phyloP scores from a whole-genome alignment of 2,329 filamentous ascomycete genomes.

The Alternaria infectoria region DNA sequence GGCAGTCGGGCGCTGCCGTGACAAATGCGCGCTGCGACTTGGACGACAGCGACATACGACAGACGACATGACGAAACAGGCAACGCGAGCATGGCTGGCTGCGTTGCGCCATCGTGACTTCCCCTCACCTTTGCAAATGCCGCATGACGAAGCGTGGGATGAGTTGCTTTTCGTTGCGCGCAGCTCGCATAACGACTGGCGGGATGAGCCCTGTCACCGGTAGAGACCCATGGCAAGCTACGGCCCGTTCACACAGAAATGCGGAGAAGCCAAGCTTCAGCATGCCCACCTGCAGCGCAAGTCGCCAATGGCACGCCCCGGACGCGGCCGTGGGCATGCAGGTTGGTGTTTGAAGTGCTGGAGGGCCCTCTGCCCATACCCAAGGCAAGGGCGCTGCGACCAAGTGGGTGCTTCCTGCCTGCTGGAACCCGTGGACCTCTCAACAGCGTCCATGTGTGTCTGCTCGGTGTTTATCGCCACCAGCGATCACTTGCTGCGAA shows the following conservation, averaged over 20 bases:
- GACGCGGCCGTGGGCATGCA: conserved; percentile 1
- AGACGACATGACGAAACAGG: conserved; percentile 3
- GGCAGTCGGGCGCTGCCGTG: conserved; percentile 5
- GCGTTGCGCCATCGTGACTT: conserved; percentile 29
- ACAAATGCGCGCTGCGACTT: not conserved
- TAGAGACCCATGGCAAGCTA: conserved; percentile 17
- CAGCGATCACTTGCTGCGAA: not conserved
- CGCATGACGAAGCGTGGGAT: conserved; percentile 30
- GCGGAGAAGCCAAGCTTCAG: conserved; percentile 31
- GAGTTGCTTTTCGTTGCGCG: conserved; percentile 20
- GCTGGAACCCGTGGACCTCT: conserved; percentile 25
- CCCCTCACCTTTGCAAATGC: conserved; percentile 12
- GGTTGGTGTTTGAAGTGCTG: conserved; percentile 5
- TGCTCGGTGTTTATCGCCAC: conserved; percentile 17
- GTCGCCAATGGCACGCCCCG: conserved; percentile 12
- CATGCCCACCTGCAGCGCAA: conserved; percentile 5
- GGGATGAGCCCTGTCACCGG: conserved; percentile 16
- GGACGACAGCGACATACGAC: not conserved
- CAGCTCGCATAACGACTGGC: conserved; percentile 16
- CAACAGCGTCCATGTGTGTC: conserved; percentile 20
- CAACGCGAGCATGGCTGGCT: not conserved
- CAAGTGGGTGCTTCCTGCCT: conserved; percentile 24
- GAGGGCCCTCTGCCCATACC: conserved; percentile 17
- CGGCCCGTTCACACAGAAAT: conserved; percentile 27
- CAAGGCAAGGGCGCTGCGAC: conserved; percentile 19